A percentile compares a stretch with the other conserved stretches of the same genome.
These are phyloP conservation scores for Neopestalotiopsis clavispora DNA, from an alignment of 2,329 filamentous ascomycete species.

Conservation along the genomic window DNA sequence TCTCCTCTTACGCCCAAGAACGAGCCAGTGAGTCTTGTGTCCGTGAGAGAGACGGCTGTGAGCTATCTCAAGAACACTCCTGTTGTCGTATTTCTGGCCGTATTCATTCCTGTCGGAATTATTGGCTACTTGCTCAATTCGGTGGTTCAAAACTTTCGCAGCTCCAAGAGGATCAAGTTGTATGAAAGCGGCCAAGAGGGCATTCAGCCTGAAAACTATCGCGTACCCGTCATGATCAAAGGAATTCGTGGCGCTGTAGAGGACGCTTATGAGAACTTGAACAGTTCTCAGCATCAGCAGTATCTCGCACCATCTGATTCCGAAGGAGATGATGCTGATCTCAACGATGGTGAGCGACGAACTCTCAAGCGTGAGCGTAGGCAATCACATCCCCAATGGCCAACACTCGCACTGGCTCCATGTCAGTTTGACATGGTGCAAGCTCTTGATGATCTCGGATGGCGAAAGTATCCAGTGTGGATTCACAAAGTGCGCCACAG, in stretches of 20 bases:
- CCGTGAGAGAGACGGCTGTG: slow-evolving; percentile 36
- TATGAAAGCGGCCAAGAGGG: slow-evolving; percentile 76
- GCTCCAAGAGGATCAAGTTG: slow-evolving; percentile 73
- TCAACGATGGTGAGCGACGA: slow-evolving; percentile 39
- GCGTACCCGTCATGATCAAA: slow-evolving; percentile 76
- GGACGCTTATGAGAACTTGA: slow-evolving; percentile 75
- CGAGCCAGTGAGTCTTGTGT: slow-evolving; percentile 35
- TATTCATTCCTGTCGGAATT: slow-evolving; percentile 77
- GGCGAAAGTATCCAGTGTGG: slow-evolving; percentile 71
- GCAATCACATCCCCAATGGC: slow-evolving; percentile 51
- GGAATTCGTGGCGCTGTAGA: slow-evolving; percentile 79
- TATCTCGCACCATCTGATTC: slow-evolving; percentile 67
- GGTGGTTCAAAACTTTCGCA: slow-evolving; percentile 76
- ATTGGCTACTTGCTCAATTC: slow-evolving; percentile 77
- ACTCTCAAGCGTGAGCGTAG: slow-evolving; percentile 47
- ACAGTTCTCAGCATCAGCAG: slow-evolving; percentile 70
- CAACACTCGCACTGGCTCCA: slow-evolving; percentile 77
- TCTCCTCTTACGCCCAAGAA: slow-evolving; percentile 45
- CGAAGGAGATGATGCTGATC: slow-evolving; percentile 46
- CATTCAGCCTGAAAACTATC: slow-evolving; percentile 71
- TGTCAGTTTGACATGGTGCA: slow-evolving; percentile 87
- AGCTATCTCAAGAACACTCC: slow-evolving; percentile 60
- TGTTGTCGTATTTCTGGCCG: slow-evolving; percentile 64
- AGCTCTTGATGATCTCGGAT: slow-evolving; percentile 69
- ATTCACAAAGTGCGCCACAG: slow-evolving; percentile 80